Conservation (phyloP, 169 alveolate species). For the Plasmodium yoelii region DNA sequence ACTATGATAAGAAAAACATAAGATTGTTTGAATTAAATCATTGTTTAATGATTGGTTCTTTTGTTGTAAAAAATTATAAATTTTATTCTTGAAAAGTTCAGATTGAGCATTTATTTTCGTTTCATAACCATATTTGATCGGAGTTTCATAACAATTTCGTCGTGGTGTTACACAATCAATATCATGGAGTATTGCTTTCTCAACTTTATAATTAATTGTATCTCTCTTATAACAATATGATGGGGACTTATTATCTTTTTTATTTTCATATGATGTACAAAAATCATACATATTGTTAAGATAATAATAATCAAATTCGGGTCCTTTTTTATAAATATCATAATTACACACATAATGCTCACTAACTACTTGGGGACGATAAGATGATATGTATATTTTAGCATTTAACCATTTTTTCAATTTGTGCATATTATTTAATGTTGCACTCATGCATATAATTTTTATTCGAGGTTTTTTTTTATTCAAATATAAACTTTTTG, state of each 20-base stretch:
- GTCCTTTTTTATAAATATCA: constrained; percentile 30
- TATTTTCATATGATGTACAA: background rate
- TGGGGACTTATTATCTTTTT: background rate
- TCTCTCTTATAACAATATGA: background rate
- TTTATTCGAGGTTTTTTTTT: constrained; percentile 23
- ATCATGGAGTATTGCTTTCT: background rate
- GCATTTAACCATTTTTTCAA: constrained; percentile 67
- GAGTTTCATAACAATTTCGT: background rate
- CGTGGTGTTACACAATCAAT: background rate
- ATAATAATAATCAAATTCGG: constrained; percentile 7
- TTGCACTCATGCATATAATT: constrained; percentile 69
- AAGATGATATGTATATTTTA: constrained; percentile 32
- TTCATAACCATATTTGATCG: no score
- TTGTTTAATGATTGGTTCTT: constrained; percentile 6
- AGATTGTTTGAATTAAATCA: constrained; percentile 18
- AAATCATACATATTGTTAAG: constrained; percentile 14
- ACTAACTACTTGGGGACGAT: constrained; percentile 61
- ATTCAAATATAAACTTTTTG: constrained; percentile 43
- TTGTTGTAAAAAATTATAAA: constrained; percentile 10
- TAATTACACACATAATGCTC: constrained; percentile 61
- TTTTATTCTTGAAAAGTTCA: background rate
- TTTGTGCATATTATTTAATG: constrained; percentile 14
- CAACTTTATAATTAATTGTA: background rate
- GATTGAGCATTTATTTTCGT: no score
- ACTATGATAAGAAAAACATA: constrained; percentile 37